Evolutionary conservation across 2,329 filamentous ascomycete genomes (phyloP).

Genomic region (Ciborinia camelliae): DNA sequence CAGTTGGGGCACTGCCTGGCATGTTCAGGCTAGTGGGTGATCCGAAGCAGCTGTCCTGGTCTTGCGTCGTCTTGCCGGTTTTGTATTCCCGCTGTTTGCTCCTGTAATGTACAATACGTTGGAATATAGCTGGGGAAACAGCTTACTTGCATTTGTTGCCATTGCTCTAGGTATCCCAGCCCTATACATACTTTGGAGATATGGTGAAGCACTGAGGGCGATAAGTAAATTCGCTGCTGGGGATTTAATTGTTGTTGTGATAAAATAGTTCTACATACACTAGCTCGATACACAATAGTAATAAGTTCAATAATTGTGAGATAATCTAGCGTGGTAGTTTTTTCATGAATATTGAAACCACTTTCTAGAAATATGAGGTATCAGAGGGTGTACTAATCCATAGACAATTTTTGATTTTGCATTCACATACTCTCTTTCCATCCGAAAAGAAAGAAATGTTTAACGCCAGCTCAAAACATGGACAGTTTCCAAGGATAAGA

Average conservation of each 20-base stretch:
- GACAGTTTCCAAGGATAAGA: not conserved
- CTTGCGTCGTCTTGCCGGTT: constrained; percentile 31
- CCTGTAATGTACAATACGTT: constrained; percentile 33
- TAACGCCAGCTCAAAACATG: not conserved
- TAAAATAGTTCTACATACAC: too few species aligned
- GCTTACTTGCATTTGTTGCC: constrained; percentile 47
- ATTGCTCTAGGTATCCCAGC: constrained; percentile 50
- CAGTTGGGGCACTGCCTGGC: not conserved
- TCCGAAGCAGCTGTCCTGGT: constrained; percentile 36
- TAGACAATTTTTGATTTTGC: too few species aligned
- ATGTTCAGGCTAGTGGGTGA: not conserved
- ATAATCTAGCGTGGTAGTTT: too few species aligned
- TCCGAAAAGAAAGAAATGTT: too few species aligned
- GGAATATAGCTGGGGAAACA: constrained; percentile 49
- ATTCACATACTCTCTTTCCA: too few species aligned
- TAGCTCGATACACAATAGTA: too few species aligned
- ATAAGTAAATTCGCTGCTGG: constrained; percentile 43
- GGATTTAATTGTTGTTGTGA: too few species aligned
- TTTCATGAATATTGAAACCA: too few species aligned
- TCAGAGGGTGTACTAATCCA: too few species aligned
- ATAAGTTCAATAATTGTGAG: too few species aligned
- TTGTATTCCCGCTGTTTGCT: constrained; percentile 34
- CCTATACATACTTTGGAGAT: constrained; percentile 45
- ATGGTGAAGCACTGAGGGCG: constrained; percentile 40
- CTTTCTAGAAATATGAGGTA: too few species aligned